phyloP scores from a whole-genome alignment of 768 basidiomycete genomes.

The Hydnum rufescens region DNA sequence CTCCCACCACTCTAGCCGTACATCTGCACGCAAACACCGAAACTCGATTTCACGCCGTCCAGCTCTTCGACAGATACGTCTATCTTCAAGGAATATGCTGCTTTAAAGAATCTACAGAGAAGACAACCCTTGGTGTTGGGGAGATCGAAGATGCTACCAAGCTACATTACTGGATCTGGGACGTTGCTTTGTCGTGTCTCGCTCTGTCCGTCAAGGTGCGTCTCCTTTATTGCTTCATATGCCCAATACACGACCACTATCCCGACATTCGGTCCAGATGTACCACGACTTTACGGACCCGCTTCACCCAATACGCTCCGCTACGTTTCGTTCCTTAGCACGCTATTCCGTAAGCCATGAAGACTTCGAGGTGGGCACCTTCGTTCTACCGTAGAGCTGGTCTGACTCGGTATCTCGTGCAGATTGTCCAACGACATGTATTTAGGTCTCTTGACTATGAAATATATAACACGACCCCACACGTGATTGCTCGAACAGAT shows the following conservation, averaged over 20 bases:
- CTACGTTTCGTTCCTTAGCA: neutral
- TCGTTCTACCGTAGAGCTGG: neutral
- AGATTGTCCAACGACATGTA: neutral
- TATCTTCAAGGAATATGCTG: neutral
- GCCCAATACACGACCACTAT: neutral
- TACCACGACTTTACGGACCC: neutral
- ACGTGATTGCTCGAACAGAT: neutral
- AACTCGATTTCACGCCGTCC: slow-evolving; percentile 4
- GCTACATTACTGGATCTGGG: slow-evolving; percentile 3
- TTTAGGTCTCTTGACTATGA: neutral
- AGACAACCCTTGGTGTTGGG: neutral
- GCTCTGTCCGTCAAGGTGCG: slow-evolving; percentile 8
- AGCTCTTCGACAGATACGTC: slow-evolving; percentile 7
- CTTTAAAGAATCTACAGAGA: neutral
- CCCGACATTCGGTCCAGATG: neutral
- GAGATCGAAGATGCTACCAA: slow-evolving; percentile 1
- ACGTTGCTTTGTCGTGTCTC: slow-evolving; percentile 7
- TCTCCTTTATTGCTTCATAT: neutral
- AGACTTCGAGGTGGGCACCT: neutral
- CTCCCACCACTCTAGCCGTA: neutral
- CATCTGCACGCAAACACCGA: slow-evolving; percentile 2
- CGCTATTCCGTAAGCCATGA: neutral
- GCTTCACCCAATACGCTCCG: neutral
- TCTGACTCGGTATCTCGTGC: neutral
- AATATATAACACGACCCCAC: neutral